These are phyloP conservation scores for Silene noctiflora DNA, from an alignment of 179 eudicot genomes.

Conservation along the genomic window DNA sequence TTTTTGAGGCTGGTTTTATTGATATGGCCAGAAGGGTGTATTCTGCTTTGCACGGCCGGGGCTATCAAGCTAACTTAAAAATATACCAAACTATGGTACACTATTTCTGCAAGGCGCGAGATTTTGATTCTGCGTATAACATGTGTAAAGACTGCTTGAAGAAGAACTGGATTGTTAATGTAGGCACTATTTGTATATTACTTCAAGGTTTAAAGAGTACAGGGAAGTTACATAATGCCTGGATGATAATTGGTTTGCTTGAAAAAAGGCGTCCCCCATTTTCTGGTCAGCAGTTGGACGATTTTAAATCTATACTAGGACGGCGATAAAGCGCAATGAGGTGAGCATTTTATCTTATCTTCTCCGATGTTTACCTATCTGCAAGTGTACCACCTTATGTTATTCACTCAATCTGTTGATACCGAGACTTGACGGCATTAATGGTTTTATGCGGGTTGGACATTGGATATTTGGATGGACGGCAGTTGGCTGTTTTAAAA, in stretches of 20 bases:
- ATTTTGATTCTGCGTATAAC: slow-evolving; percentile 60
- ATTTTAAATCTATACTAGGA: slow-evolving; percentile 43
- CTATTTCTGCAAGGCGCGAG: slow-evolving; percentile 55
- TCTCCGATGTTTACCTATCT: no score
- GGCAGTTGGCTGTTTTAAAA: not conserved
- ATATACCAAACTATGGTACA: slow-evolving; percentile 89
- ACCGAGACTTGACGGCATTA: no score
- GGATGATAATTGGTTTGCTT: slow-evolving; percentile 42
- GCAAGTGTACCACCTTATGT: no score
- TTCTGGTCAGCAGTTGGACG: slow-evolving; percentile 36
- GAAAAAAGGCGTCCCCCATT: slow-evolving; percentile 48
- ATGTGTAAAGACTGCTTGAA: slow-evolving; percentile 67
- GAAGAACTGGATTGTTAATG: slow-evolving; percentile 14
- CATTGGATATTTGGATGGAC: slow-evolving; percentile 10
- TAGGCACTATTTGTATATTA: slow-evolving; percentile 46
- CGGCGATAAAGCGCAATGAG: slow-evolving; percentile 25
- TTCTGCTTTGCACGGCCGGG: slow-evolving; percentile 54
- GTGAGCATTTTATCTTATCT: not conserved
- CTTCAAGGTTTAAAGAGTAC: slow-evolving; percentile 51
- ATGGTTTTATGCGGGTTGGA: not conserved
- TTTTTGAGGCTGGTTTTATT: slow-evolving; percentile 54
- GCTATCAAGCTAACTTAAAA: slow-evolving; percentile 54
- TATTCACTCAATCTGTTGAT: no score
- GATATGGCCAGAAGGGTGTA: slow-evolving; percentile 76
- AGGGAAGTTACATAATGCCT: slow-evolving; percentile 56